Conservation (phyloP, 148 eudicot species). For the Fagopyrum esculentum region DNA sequence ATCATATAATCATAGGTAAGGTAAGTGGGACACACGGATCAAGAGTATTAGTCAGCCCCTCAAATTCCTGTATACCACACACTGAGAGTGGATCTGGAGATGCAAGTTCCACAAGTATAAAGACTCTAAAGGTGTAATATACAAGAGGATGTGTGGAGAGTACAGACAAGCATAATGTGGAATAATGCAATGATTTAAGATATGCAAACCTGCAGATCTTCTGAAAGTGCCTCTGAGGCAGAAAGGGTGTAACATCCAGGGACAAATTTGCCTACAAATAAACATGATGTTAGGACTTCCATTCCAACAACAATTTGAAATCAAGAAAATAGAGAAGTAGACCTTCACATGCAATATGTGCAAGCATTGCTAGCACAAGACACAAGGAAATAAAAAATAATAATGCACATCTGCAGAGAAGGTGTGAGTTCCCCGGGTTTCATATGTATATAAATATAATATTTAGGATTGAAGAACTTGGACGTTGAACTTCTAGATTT, state of each 20-base stretch:
- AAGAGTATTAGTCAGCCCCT: not conserved
- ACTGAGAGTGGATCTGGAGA: not conserved
- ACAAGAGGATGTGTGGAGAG: not conserved
- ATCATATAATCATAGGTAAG: not conserved
- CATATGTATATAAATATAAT: not conserved
- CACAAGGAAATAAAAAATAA: not conserved
- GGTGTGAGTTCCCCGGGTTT: not conserved
- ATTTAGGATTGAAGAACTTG: not conserved
- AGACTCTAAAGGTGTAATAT: too few species aligned
- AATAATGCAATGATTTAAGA: not conserved
- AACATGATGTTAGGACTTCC: not conserved
- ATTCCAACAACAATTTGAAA: not conserved
- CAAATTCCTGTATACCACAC: not conserved
- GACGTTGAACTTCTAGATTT: not conserved
- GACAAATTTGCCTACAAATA: slow-evolving; percentile 16
- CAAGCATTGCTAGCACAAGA: not conserved
- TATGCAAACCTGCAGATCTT: slow-evolving; percentile 14
- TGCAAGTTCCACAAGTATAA: not conserved
- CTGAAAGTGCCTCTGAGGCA: slow-evolving; percentile 17
- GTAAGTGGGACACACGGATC: not conserved
- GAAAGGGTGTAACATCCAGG: slow-evolving; percentile 19
- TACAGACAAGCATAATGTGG: not conserved
- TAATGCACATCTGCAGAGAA: not conserved
- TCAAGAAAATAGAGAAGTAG: not conserved
- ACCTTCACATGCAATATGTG: not conserved